A percentile compares a stretch with the other conserved stretches of the same genome.
Conservation (phyloP, 1,139 yeast genomes). For the Zygosaccharomyces sapae region DNA sequence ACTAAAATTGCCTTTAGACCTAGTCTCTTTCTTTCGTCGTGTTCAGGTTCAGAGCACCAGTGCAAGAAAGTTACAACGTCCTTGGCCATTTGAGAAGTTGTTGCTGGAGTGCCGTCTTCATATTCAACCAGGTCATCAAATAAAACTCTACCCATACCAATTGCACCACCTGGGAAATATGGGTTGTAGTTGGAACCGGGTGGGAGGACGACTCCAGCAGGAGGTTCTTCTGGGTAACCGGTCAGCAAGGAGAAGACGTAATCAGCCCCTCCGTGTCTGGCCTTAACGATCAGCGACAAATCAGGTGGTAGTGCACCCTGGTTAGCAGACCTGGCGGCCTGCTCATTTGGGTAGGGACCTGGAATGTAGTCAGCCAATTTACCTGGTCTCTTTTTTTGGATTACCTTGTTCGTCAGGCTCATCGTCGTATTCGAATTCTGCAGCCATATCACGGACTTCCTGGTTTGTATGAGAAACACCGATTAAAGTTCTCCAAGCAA, state of each 20-base stretch:
- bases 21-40: slow-evolving; percentile 94
- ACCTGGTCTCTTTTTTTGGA: slow-evolving; percentile 97
- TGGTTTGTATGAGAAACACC: slow-evolving; percentile 91
- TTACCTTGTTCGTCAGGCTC: slow-evolving; percentile 99
- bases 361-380: slow-evolving; percentile 94
- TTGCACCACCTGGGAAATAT: slow-evolving; percentile 99
- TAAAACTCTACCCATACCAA: slow-evolving; percentile 98
- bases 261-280: slow-evolving; percentile 98
- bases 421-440: slow-evolving; percentile 95
- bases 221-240: slow-evolving; percentile 98
- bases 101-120: slow-evolving; percentile 98
- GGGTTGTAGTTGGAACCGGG: slow-evolving; percentile 97
- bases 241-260: slow-evolving; percentile 92
- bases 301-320: slow-evolving; percentile 99
- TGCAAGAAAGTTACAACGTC: slow-evolving; percentile 92
- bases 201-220: slow-evolving; percentile 93
- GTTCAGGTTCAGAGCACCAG: slow-evolving; percentile 99
- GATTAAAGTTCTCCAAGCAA: slow-evolving; percentile 97
- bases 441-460: slow-evolving; percentile 93
- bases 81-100: slow-evolving; percentile 99
- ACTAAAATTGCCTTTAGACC: slow-evolving; percentile 91
- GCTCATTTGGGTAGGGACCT: slow-evolving; percentile 94
- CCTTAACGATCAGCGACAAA: slow-evolving; percentile 93
- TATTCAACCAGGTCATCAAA: slow-evolving; percentile 96
- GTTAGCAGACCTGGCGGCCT: slow-evolving; percentile 99